Evolutionary conservation across 2,329 filamentous ascomycete genomes (phyloP).

Genomic region (Esteya vermicola): DNA sequence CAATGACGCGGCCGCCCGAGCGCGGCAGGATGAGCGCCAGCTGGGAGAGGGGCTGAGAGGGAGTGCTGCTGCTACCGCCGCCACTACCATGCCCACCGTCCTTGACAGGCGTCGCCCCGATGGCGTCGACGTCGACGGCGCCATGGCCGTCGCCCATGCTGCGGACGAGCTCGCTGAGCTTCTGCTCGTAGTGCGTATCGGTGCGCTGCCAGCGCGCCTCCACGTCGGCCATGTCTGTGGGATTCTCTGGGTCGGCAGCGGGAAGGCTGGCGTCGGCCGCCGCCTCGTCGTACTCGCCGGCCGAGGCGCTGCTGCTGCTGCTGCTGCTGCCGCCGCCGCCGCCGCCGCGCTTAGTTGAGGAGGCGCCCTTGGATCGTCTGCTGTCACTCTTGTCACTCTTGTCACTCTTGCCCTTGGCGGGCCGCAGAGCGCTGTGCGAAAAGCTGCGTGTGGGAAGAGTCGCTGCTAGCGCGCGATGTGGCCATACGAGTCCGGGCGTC

Average conservation of each 20-base stretch:
- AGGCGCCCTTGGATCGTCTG: not conserved
- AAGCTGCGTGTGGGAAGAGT: constrained; percentile 2
- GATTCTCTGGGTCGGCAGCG: constrained; percentile 5
- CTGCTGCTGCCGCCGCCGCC: not conserved
- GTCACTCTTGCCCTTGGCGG: not conserved
- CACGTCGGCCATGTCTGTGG: constrained; percentile 10
- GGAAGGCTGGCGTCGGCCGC: constrained; percentile 4
- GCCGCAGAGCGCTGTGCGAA: constrained; percentile 4
- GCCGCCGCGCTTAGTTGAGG: not conserved
- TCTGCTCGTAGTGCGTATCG: constrained; percentile 9
- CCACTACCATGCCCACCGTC: not conserved
- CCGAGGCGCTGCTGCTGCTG: no score
- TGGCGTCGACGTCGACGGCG: constrained; percentile 10
- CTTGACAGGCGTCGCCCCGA: constrained; percentile 8
- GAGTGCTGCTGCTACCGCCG: not conserved
- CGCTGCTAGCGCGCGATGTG: no score
- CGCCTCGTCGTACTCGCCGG: constrained; percentile 3
- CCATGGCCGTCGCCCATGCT: constrained; percentile 4
- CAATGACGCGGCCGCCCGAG: constrained; percentile 10
- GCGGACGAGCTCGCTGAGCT: constrained; percentile 11
- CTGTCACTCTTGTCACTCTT: constrained; percentile 10
- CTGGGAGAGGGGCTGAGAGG: constrained; percentile 8
- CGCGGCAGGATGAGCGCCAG: constrained; percentile 12
- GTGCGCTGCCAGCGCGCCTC: constrained; percentile 11
- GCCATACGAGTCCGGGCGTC: not conserved